Conservation (phyloP, 805 yeast species). For the Komagataella pseudopastoris region DNA sequence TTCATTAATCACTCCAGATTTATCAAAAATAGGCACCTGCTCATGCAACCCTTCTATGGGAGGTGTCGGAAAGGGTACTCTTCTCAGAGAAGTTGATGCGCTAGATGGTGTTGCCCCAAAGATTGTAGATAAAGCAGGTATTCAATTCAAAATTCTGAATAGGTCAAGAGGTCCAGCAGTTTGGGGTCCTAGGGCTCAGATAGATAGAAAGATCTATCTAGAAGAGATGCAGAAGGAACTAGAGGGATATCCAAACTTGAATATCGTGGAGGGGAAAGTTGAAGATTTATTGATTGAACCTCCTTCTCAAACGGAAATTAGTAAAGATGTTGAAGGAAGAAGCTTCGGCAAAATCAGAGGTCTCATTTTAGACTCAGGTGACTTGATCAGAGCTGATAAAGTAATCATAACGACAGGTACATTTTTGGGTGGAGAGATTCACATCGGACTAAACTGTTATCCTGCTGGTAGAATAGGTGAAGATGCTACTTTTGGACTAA, state of each 20-base stretch:
- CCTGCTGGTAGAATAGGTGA: constrained; percentile 96
- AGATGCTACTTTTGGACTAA: constrained; percentile 78
- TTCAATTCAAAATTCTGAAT: constrained; percentile 79
- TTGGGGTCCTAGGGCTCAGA: constrained; percentile 97
- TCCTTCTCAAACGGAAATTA: constrained; percentile 7
- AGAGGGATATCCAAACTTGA: constrained; percentile 38
- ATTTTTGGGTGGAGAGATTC: constrained; percentile 87
- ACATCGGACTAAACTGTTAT: constrained; percentile 64
- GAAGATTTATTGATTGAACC: constrained; percentile 65
- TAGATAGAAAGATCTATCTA: constrained; percentile 72
- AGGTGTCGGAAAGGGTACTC: constrained; percentile 95
- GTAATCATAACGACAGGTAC: constrained; percentile 95
- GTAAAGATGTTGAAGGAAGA: constrained; percentile 23
- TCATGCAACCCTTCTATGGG: constrained; percentile 98
- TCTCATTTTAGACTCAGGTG: constrained; percentile 58
- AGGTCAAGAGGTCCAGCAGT: constrained; percentile 90
- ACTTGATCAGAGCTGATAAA: constrained; percentile 39
- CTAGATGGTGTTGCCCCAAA: constrained; percentile 82
- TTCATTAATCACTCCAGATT: constrained; percentile 62
- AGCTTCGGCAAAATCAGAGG: constrained; percentile 44
- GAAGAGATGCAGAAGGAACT: constrained; percentile 67
- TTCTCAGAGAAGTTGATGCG: constrained; percentile 89
- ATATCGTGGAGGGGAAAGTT: constrained; percentile 61
- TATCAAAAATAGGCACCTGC: constrained; percentile 76
- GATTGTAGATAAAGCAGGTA: constrained; percentile 88